Conservation (phyloP, 2,329 filamentous ascomycete species). For the Bipolaris bicolor region DNA sequence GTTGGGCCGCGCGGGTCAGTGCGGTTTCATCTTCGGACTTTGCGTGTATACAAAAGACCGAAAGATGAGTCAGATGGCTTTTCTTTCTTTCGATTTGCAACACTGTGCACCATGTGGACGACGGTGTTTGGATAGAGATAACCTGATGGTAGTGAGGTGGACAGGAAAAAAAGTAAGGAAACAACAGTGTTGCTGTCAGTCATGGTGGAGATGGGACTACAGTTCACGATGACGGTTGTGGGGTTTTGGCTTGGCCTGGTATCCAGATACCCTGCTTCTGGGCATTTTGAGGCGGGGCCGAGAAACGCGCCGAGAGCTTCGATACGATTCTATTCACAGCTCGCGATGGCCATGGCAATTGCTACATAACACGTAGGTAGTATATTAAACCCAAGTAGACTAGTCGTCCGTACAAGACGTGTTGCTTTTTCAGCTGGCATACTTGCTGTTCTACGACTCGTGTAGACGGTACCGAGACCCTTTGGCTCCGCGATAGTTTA, state of each 20-base stretch:
- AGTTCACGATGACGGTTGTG: slow-evolving; percentile 26
- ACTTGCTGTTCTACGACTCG: neutral
- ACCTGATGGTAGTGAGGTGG: too few relatives aligned
- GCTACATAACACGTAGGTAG: neutral
- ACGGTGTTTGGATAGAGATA: too few relatives aligned
- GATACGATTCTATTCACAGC: slow-evolving; percentile 7
- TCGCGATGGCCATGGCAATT: slow-evolving; percentile 9
- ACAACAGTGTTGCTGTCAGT: too few relatives aligned
- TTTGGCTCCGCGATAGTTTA: neutral
- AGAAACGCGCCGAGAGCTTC: slow-evolving; percentile 25
- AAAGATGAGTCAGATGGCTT: neutral
- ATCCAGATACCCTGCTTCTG: slow-evolving; percentile 22
- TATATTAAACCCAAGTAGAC: neutral
- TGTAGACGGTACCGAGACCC: neutral
- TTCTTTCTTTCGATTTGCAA: too few relatives aligned
- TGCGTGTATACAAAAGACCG: neutral
- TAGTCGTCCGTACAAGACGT: neutral
- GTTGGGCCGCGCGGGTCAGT: neutral
- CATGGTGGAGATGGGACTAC: neutral
- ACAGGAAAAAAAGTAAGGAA: too few relatives aligned
- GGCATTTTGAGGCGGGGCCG: slow-evolving; percentile 27
- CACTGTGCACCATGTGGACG: too few relatives aligned
- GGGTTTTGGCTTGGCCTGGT: slow-evolving; percentile 11
- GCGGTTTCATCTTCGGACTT: neutral
- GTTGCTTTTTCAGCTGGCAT: neutral